Evolutionary conservation across 2,329 filamentous ascomycete genomes (phyloP).

Genomic region (Trichothecium roseum): DNA sequence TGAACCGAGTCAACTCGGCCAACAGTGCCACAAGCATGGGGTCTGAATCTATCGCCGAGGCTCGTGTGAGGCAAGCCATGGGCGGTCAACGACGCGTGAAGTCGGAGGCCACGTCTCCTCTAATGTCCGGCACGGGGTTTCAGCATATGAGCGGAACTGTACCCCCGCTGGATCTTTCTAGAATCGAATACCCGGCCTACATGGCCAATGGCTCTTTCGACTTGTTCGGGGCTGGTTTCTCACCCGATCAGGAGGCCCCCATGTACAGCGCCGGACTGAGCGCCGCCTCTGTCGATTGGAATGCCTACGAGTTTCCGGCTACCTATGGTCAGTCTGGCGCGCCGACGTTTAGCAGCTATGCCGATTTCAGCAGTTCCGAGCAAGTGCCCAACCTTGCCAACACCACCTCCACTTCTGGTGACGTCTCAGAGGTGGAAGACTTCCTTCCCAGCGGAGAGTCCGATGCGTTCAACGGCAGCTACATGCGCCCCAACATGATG

Average conservation of each 20-base stretch:
- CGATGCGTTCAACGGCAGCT: slow-evolving; percentile 32
- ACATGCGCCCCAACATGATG: slow-evolving; percentile 35
- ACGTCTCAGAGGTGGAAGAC: slow-evolving; percentile 58
- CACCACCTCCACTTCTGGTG: slow-evolving; percentile 52
- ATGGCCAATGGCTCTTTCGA: slow-evolving; percentile 39
- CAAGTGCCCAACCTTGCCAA: slow-evolving; percentile 44
- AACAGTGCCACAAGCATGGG: slow-evolving; percentile 41
- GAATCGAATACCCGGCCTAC: slow-evolving; percentile 39
- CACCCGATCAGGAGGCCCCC: slow-evolving; percentile 43
- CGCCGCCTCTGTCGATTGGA: slow-evolving; percentile 38
- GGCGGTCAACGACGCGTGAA: slow-evolving; percentile 42
- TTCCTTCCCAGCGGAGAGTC: slow-evolving; percentile 37
- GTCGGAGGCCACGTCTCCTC: slow-evolving; percentile 51
- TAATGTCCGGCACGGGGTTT: slow-evolving; percentile 39
- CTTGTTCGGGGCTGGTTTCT: slow-evolving; percentile 35
- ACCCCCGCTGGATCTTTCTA: slow-evolving; percentile 48
- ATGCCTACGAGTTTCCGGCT: slow-evolving; percentile 38
- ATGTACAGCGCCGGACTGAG: slow-evolving; percentile 53
- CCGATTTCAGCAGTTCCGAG: slow-evolving; percentile 44
- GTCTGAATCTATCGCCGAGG: slow-evolving; percentile 14
- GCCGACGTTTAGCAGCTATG: slow-evolving; percentile 38
- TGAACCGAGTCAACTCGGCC: slow-evolving; percentile 47
- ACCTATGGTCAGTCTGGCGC: slow-evolving; percentile 43
- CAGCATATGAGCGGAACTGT: slow-evolving; percentile 42
- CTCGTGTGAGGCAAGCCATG: slow-evolving; percentile 1